phyloP scores from a whole-genome alignment of 2,329 filamentous ascomycete species.

The Fusarium beomiforme region DNA sequence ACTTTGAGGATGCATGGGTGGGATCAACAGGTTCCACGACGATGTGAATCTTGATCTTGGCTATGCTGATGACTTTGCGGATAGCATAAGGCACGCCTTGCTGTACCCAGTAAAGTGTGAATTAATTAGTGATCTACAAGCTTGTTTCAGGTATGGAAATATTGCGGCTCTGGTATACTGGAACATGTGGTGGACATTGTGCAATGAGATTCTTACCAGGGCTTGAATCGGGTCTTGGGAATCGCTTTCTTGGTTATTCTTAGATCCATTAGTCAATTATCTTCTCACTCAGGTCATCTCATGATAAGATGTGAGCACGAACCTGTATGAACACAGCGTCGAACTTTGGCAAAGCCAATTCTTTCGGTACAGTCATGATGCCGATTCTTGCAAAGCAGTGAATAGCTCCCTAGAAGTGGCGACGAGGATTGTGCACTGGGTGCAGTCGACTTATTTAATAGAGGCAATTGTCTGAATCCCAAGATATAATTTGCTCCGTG shows the following conservation, averaged over 20 bases:
- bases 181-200: too few relatives aligned
- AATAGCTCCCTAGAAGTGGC: rapidly evolving
- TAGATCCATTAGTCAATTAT: neutral
- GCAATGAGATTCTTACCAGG: neutral
- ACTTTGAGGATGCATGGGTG: neutral
- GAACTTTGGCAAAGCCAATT: neutral
- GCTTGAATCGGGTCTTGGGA: neutral
- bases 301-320: neutral
- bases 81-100: neutral
- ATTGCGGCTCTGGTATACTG: rapidly evolving
- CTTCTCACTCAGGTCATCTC: neutral
- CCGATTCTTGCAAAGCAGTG: rapidly evolving
- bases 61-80: neutral
- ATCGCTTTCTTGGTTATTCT: neutral
- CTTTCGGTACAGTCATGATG: neutral
- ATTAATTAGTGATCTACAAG: rapidly evolving
- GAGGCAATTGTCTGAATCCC: neutral
- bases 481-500: neutral
- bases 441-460: neutral
- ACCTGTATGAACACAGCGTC: neutral
- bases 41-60: neutral
- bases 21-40: neutral
- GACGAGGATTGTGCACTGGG: too few relatives aligned
- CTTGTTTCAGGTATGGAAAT: rapidly evolving
- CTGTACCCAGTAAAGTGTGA: neutral